Percentiles rank a stretch among this genome's conserved stretches.
Conservation (phyloP, 2,329 filamentous ascomycete species). For the Emergomyces orientalis region DNA sequence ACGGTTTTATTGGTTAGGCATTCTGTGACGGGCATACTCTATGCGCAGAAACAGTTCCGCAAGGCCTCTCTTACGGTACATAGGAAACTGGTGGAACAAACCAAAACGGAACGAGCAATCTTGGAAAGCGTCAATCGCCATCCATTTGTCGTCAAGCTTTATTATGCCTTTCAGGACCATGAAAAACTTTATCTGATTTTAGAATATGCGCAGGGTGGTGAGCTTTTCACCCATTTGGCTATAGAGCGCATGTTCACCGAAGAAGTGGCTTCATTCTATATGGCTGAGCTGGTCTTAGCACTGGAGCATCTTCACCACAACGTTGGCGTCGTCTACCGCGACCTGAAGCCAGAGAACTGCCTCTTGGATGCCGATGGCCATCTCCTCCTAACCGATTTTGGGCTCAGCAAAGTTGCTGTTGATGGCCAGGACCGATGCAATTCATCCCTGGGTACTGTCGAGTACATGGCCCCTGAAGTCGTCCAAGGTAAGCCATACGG, state of each 20-base stretch:
- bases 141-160: conserved; percentile 95
- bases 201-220: conserved; percentile 93
- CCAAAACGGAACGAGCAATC: conserved; percentile 90
- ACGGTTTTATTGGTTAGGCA: conserved; percentile 93
- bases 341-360: conserved; percentile 96
- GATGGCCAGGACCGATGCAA: conserved; percentile 64
- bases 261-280: conserved; percentile 85
- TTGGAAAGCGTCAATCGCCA: conserved; percentile 93
- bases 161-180: conserved; percentile 95
- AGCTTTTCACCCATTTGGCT: conserved; percentile 89
- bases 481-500: conserved; percentile 82
- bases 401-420: conserved; percentile 85
- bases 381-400: conserved; percentile 90
- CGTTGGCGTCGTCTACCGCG: conserved; percentile 89
- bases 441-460: conserved; percentile 86
- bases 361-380: conserved; percentile 86
- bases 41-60: conserved; percentile 97
- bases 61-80: conserved; percentile 93
- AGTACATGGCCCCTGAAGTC: conserved; percentile 98
- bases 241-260: conserved; percentile 94
- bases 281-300: conserved; percentile 94
- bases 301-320: conserved; percentile 86
- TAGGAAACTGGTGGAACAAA: conserved; percentile 93
- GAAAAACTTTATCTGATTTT: conserved; percentile 96
- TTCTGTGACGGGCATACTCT: conserved; percentile 73